Percentiles rank a stretch among this genome's conserved stretches.
Conservation (phyloP, 2,329 filamentous ascomycete species). For the Fusarium floridanum region DNA sequence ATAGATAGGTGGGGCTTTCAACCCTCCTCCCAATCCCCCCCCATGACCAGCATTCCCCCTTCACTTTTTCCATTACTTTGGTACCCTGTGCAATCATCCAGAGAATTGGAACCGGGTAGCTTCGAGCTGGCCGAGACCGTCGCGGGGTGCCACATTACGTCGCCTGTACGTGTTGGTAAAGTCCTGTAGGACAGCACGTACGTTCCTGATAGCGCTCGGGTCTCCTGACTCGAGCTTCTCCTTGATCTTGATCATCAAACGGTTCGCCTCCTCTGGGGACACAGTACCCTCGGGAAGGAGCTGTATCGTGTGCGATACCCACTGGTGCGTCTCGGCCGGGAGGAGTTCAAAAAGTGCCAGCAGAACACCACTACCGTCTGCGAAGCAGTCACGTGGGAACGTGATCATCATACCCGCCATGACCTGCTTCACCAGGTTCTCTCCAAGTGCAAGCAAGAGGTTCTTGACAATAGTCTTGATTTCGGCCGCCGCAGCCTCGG, state of each 20-base stretch:
- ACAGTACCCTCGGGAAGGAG: conserved; percentile 88
- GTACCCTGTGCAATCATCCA: conserved; percentile 46
- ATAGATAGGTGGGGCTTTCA: conserved; percentile 8
- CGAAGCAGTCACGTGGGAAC: conserved; percentile 95
- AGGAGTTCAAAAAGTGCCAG: conserved; percentile 89
- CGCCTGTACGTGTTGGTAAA: conserved; percentile 96
- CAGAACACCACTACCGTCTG: conserved; percentile 93
- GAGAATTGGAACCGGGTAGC: conserved; percentile 87
- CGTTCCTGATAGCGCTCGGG: conserved; percentile 74
- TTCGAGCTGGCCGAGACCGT: conserved; percentile 89
- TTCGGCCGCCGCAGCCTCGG: conserved; percentile 73
- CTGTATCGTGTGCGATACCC: conserved; percentile 86
- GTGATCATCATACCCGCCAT: conserved; percentile 99
- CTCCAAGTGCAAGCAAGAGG: conserved; percentile 78
- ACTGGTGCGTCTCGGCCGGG: conserved; percentile 81
- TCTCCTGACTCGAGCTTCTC: conserved; percentile 79
- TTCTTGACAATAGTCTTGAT: conserved; percentile 80
- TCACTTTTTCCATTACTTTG: not conserved
- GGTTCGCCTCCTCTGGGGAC: conserved; percentile 82
- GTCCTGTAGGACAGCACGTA: conserved; percentile 89
- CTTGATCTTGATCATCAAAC: conserved; percentile 83
- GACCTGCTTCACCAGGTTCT: conserved; percentile 85
- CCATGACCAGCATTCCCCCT: not conserved
- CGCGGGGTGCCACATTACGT: conserved; percentile 93
- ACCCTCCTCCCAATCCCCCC: conserved; percentile 2